These are phyloP conservation scores for Microstegium vimineum DNA, from an alignment of 176 grass and related monocot species.

Conservation along the genomic window DNA sequence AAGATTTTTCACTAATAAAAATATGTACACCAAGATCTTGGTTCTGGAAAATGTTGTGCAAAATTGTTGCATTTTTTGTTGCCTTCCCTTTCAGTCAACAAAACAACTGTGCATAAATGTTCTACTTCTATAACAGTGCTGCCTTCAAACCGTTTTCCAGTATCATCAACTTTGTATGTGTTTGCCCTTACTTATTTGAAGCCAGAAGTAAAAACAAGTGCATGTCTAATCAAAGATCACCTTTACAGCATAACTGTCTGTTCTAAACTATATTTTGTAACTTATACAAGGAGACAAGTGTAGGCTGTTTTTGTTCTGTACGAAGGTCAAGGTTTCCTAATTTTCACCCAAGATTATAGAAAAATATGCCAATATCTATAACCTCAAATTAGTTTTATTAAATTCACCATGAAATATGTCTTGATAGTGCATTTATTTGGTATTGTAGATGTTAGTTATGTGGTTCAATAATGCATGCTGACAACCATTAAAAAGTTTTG, in stretches of 20 bases:
- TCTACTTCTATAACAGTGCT: conserved; percentile 16
- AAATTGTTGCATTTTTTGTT: not conserved
- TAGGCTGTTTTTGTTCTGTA: not conserved
- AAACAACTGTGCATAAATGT: not conserved
- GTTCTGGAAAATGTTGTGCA: not conserved
- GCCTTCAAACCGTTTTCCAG: not conserved
- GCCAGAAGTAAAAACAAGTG: not conserved
- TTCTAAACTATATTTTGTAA: not conserved
- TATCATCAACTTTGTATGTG: not conserved
- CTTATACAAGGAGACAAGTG: not conserved
- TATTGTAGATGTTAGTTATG: not conserved
- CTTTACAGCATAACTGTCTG: not conserved
- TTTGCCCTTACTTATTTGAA: conserved; percentile 1
- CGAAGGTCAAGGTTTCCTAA: not conserved
- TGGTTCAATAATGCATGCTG: not conserved
- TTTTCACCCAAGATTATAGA: not conserved
- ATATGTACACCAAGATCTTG: not conserved
- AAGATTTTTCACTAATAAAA: not conserved
- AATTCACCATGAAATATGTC: not conserved
- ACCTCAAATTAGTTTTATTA: not conserved
- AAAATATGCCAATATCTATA: not conserved
- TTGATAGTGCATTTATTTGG: not conserved
- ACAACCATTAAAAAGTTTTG: not conserved
- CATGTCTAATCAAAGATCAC: not conserved
- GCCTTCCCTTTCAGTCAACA: not conserved